Conservation (phyloP, 495 filamentous ascomycete genomes). For the Xylaria grammica region DNA sequence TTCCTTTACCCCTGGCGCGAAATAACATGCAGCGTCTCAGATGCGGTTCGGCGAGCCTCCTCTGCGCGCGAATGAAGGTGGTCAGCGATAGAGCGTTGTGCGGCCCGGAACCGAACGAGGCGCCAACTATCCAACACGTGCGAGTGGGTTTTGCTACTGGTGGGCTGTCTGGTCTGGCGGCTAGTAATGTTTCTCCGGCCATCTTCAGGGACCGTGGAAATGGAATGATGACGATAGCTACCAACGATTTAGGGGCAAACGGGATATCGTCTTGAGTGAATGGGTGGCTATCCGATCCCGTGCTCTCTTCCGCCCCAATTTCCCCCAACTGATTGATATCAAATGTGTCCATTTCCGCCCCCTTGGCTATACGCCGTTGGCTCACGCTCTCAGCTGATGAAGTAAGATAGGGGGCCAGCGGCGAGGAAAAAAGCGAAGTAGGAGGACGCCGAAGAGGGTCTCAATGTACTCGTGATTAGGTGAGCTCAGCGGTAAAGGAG, state of each 20-base stretch:
- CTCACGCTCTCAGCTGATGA: neutral
- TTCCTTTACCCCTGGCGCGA: neutral
- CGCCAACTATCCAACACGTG: neutral
- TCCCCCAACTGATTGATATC: constrained; percentile 9
- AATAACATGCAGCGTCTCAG: neutral
- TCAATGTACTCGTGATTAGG: neutral
- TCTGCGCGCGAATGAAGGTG: neutral
- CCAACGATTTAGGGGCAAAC: neutral
- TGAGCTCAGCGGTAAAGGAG: neutral
- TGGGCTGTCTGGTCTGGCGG: neutral
- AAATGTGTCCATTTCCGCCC: constrained; percentile 4
- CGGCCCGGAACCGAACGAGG: neutral
- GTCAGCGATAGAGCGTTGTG: neutral
- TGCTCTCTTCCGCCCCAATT: constrained; percentile 7
- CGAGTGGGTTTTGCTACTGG: neutral
- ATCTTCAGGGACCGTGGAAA: neutral
- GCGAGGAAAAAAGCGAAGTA: neutral
- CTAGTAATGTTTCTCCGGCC: neutral
- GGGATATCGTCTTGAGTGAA: neutral
- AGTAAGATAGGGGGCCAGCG: neutral
- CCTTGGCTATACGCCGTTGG: neutral
- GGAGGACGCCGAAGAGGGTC: neutral
- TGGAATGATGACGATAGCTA: neutral
- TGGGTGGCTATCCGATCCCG: neutral
- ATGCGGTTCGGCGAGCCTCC: neutral